Conservation (phyloP, 495 filamentous ascomycete species). For the Aspergillus sparsus region DNA sequence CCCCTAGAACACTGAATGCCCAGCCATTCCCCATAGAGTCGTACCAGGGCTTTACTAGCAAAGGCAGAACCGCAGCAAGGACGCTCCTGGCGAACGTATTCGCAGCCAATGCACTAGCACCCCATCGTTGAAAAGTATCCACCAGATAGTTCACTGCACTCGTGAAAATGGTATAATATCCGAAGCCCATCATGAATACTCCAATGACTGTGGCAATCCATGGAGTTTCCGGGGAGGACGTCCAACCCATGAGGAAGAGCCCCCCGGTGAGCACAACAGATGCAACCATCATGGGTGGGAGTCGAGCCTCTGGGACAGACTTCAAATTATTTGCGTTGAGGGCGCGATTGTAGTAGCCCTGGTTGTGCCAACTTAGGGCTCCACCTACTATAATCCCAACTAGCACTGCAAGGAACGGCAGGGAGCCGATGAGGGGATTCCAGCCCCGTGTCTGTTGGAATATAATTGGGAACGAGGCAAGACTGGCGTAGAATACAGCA, state of each 20-base stretch:
- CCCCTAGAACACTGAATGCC: slow-evolving; percentile 10
- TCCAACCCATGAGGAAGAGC: slow-evolving; percentile 58
- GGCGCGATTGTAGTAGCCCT: slow-evolving; percentile 41
- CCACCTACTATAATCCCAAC: slow-evolving; percentile 48
- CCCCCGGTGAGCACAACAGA: slow-evolving; percentile 46
- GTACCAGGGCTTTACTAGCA: slow-evolving; percentile 9
- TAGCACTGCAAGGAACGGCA: slow-evolving; percentile 56
- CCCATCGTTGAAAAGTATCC: slow-evolving; percentile 21
- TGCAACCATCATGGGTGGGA: slow-evolving; percentile 52
- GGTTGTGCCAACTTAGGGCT: slow-evolving; percentile 40
- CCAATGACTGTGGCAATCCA: slow-evolving; percentile 53
- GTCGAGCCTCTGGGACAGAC: slow-evolving; percentile 50
- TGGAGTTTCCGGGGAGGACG: slow-evolving; percentile 30
- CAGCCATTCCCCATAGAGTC: slow-evolving; percentile 7
- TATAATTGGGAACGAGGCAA: slow-evolving; percentile 51
- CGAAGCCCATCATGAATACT: slow-evolving; percentile 44
- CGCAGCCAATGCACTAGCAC: slow-evolving; percentile 7
- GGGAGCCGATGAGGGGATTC: slow-evolving; percentile 38
- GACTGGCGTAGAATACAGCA: slow-evolving; percentile 37
- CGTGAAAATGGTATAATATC: slow-evolving; percentile 45
- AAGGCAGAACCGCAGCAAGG: slow-evolving; percentile 4
- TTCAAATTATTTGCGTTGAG: slow-evolving; percentile 38
- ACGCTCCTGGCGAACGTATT: slow-evolving; percentile 4
- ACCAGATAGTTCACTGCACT: slow-evolving; percentile 26
- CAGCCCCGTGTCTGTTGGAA: slow-evolving; percentile 51